Evolutionary conservation across 805 yeast species (phyloP), one percentile per base, ranked within the genome.

Genomic region (Cyberlindnera mississippiensis): DNA sequence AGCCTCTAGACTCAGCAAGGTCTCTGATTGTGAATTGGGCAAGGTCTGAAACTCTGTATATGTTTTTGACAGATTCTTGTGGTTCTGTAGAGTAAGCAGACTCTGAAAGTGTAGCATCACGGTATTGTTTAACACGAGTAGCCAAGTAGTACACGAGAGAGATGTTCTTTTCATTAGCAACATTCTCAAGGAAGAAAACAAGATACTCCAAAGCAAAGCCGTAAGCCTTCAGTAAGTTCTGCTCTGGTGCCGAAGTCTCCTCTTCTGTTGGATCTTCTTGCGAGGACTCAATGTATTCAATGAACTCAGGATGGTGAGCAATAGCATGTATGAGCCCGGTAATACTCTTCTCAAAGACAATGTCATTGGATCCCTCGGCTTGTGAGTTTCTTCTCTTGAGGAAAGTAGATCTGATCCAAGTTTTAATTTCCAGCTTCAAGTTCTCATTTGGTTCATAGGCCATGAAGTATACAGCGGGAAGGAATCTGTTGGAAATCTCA

Each of bases 111-210:
- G 44, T 44, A 9, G 71, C 72, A 63, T 87, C 95, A 38, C 78
- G 71, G 52, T 80, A 84, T 59, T 86, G 95, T 57, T 87, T 88
- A 15, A 87, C 73, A 40, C 95, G 71, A 44, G 84, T 84, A 0
- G 93, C 79, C 37, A 86, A 66, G 59, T 89, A 88, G 56, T 78
- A 88, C 6, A 89, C 59, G 44, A 87, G 59, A 6, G 91, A 82
- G 28, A 85, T 67, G 52, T 88, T 90, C 24, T 80, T 82, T 34
- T 74, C 72, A 3, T 71, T 77, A 0, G 82, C 81, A 35, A 87
- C 72, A 4, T 75, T 56, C 30, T 74, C 80, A 38, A 87, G 59
- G 45, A 71, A 83, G 59, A 76, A 83, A 1, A 75, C 51, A 24
- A 88, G 60, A 49, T 81, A 83, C 35, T 78, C 79, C 40, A 78